A percentile compares a stretch with the other conserved stretches of the same genome.
These are phyloP conservation scores for Geotrichum reessii DNA, from an alignment of 1,139 yeast species.

Conservation along the genomic window DNA sequence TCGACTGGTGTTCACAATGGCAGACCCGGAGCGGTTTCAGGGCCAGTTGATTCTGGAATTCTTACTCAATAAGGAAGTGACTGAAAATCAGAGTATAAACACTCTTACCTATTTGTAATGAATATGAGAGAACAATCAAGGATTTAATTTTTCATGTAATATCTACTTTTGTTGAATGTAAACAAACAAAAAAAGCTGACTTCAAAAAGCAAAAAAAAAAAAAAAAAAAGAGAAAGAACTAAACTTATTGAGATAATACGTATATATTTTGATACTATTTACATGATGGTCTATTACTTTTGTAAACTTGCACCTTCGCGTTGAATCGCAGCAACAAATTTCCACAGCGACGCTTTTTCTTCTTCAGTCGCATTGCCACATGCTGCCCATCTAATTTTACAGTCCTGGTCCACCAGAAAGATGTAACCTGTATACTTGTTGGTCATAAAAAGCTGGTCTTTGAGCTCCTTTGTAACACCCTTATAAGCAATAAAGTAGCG, in stretches of 20 bases:
- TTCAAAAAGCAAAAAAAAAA: not conserved
- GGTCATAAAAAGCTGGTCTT: slow-evolving; percentile 58
- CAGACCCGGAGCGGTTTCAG: slow-evolving; percentile 10
- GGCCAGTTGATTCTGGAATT: slow-evolving; percentile 12
- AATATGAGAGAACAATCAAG: too few relatives aligned
- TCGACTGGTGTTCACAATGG: slow-evolving; percentile 11
- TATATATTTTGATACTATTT: not conserved
- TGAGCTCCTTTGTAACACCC: slow-evolving; percentile 52
- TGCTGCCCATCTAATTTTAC: slow-evolving; percentile 85
- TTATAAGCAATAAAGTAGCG: slow-evolving; percentile 61
- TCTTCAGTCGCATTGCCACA: slow-evolving; percentile 69
- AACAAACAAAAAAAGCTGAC: not conserved
- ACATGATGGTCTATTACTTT: not conserved
- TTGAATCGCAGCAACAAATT: slow-evolving; percentile 43
- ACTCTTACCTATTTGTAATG: slow-evolving; percentile 1
- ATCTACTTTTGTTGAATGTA: not conserved
- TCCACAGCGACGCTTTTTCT: slow-evolving; percentile 63
- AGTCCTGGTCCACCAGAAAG: slow-evolving; percentile 65
- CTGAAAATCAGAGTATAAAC: not conserved
- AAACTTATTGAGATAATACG: not conserved
- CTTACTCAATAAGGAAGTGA: slow-evolving; percentile 4
- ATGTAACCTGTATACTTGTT: slow-evolving; percentile 76
- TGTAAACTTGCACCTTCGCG: slow-evolving; percentile 7
- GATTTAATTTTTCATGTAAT: not conserved
- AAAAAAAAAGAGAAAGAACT: too few relatives aligned